These are phyloP conservation scores for Cornus florida DNA, from an alignment of 148 eudicot species.

Conservation along the genomic window DNA sequence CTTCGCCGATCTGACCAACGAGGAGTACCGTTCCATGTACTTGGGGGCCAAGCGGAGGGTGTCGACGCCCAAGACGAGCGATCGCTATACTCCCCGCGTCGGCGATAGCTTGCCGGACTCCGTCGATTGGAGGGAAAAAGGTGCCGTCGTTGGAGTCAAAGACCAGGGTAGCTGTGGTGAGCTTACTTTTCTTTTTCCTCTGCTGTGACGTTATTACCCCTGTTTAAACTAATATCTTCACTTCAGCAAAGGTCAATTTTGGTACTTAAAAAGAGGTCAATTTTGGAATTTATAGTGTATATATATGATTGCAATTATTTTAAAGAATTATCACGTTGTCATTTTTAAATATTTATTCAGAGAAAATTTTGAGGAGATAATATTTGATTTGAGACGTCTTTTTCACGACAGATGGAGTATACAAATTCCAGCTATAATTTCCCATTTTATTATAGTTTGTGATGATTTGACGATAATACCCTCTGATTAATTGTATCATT, in stretches of 20 bases:
- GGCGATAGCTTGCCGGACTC: constrained; percentile 68
- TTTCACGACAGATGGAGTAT: too few relatives aligned
- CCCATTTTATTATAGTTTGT: too few relatives aligned
- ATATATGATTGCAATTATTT: too few relatives aligned
- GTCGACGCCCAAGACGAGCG: constrained; percentile 34
- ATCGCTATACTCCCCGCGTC: constrained; percentile 46
- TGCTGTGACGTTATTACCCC: background rate
- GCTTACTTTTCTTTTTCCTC: background rate
- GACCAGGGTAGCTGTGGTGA: constrained; percentile 91
- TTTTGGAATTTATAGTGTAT: background rate
- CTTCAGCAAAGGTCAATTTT: background rate
- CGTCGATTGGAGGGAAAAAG: constrained; percentile 71
- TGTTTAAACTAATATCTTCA: background rate
- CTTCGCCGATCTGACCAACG: constrained; percentile 85
- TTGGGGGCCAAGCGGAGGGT: constrained; percentile 38
- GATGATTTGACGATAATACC: too few relatives aligned
- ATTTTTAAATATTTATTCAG: too few relatives aligned
- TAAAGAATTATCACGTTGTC: too few relatives aligned
- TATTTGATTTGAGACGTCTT: too few relatives aligned
- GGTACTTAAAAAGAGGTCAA: background rate
- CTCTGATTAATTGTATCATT: too few relatives aligned
- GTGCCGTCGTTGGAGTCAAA: constrained; percentile 72
- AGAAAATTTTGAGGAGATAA: too few relatives aligned
- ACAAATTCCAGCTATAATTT: too few relatives aligned
- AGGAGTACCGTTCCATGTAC: constrained; percentile 67